A percentile compares a stretch with the other conserved stretches of the same genome.
Conservation (phyloP, 257 asterid genomes). For the Nicotiana paniculata region DNA sequence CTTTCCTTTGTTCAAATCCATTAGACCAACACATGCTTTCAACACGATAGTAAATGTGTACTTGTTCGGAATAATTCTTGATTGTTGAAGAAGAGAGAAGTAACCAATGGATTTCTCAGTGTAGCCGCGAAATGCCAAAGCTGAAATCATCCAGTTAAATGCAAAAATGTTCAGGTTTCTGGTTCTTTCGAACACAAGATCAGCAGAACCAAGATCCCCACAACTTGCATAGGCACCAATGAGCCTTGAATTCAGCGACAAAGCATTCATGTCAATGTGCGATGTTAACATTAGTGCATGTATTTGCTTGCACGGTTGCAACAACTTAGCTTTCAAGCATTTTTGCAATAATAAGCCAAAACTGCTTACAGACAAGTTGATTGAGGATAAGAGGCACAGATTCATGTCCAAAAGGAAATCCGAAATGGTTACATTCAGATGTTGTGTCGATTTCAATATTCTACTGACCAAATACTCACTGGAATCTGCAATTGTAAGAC, state of each 20-base stretch:
- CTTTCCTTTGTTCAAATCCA: conserved; percentile 43
- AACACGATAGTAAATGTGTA: conserved; percentile 38
- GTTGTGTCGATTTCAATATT: neutral
- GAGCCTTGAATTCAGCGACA: conserved; percentile 49
- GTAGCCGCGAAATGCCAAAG: conserved; percentile 30
- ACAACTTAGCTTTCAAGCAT: conserved; percentile 40
- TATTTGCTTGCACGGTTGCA: conserved; percentile 49
- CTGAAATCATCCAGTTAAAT: conserved; percentile 55
- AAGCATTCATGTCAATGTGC: conserved; percentile 18
- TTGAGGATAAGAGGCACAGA: conserved; percentile 12
- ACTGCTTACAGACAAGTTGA: conserved; percentile 10
- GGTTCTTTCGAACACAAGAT: conserved; percentile 31
- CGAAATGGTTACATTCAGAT: neutral
- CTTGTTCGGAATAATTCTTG: conserved; percentile 32
- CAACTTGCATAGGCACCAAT: conserved; percentile 54
- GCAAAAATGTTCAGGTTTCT: conserved; percentile 44
- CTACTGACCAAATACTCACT: neutral
- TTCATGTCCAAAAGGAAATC: conserved; percentile 4
- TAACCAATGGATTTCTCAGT: conserved; percentile 40
- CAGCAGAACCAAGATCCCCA: conserved; percentile 44
- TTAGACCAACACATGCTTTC: conserved; percentile 43
- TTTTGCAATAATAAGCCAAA: conserved; percentile 33
- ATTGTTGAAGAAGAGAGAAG: conserved; percentile 34
- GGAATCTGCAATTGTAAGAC: conserved; percentile 5
- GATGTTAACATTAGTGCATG: conserved; percentile 46